Percentiles rank a stretch among this genome's conserved stretches.
Conservation (phyloP, 1,139 yeast species). For the Hyphopichia burtonii region DNA sequence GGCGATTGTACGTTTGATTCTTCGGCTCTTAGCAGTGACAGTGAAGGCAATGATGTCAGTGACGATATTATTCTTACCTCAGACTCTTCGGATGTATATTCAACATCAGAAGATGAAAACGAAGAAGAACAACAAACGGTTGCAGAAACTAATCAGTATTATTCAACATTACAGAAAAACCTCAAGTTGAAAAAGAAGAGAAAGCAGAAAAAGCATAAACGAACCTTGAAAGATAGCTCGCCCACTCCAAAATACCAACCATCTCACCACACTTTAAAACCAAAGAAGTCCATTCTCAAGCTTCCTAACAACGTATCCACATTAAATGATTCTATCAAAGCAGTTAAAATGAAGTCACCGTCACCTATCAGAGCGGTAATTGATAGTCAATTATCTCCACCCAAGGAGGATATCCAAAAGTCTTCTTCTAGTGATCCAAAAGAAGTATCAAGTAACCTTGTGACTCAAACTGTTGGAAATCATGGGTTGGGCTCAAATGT, state of each 20-base stretch:
- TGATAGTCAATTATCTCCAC: not conserved
- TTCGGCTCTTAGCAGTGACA: slow-evolving; percentile 24
- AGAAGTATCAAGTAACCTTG: too few species aligned
- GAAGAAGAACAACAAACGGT: slow-evolving; percentile 11
- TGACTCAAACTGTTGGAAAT: too few species aligned
- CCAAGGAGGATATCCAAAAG: not conserved
- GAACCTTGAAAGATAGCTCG: slow-evolving; percentile 16
- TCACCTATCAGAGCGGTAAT: not conserved
- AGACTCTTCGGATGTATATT: slow-evolving; percentile 23
- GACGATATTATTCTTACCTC: slow-evolving; percentile 15
- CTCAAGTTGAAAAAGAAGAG: slow-evolving; percentile 13
- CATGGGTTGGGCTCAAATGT: not conserved
- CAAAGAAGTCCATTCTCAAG: slow-evolving; percentile 43
- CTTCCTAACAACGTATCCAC: slow-evolving; percentile 4
- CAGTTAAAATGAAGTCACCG: not conserved
- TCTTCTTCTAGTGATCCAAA: not conserved
- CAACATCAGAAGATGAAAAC: slow-evolving; percentile 19
- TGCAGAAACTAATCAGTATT: slow-evolving; percentile 24
- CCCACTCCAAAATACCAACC: slow-evolving; percentile 48
- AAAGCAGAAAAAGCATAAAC: slow-evolving; percentile 6
- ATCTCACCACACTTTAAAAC: slow-evolving; percentile 42
- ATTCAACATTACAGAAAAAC: slow-evolving; percentile 19
- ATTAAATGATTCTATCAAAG: not conserved
- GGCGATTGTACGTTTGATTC: slow-evolving; percentile 12
- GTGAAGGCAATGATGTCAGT: slow-evolving; percentile 15